Conservation (phyloP, 2,329 filamentous ascomycete genomes). For the Alternaria sp. region DNA sequence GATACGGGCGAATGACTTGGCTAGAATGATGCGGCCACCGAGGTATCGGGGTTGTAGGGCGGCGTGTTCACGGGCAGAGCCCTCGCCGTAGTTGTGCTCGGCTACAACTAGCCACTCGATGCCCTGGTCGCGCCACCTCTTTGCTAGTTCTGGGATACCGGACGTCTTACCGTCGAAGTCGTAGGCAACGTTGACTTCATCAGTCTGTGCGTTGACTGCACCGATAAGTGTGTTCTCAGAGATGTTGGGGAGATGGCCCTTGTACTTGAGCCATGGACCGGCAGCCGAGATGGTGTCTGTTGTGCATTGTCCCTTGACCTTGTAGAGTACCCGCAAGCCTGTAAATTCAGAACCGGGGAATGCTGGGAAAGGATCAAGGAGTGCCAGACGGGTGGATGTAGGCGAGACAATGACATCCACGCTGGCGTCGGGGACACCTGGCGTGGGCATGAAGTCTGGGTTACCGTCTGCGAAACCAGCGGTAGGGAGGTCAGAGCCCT, state of each 20-base stretch:
- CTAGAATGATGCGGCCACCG: constrained; percentile 80
- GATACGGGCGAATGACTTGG: constrained; percentile 89
- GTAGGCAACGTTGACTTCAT: constrained; percentile 90
- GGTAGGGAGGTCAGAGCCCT: constrained; percentile 66
- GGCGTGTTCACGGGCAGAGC: constrained; percentile 86
- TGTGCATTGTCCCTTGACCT: constrained; percentile 96
- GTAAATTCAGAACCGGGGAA: constrained; percentile 80
- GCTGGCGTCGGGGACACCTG: constrained; percentile 72
- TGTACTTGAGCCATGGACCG: constrained; percentile 98
- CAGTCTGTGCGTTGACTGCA: constrained; percentile 88
- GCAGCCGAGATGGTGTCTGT: constrained; percentile 98
- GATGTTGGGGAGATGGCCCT: constrained; percentile 98
- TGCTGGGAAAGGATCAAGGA: constrained; percentile 86
- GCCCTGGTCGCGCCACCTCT: constrained; percentile 77
- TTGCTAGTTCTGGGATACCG: constrained; percentile 86
- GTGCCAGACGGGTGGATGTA: constrained; percentile 85
- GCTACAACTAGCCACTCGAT: constrained; percentile 92
- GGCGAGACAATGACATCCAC: constrained; percentile 81
- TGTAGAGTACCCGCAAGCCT: constrained; percentile 86
- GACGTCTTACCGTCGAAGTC: constrained; percentile 77
- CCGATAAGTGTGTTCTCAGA: constrained; percentile 96
- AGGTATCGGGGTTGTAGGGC: constrained; percentile 91
- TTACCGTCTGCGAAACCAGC: constrained; percentile 84
- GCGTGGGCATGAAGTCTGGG: constrained; percentile 73
- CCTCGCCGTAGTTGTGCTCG: constrained; percentile 97